Evolutionary conservation across 352 stramenopile genomes (phyloP).

Genomic region (Phytophthora melonis): DNA sequence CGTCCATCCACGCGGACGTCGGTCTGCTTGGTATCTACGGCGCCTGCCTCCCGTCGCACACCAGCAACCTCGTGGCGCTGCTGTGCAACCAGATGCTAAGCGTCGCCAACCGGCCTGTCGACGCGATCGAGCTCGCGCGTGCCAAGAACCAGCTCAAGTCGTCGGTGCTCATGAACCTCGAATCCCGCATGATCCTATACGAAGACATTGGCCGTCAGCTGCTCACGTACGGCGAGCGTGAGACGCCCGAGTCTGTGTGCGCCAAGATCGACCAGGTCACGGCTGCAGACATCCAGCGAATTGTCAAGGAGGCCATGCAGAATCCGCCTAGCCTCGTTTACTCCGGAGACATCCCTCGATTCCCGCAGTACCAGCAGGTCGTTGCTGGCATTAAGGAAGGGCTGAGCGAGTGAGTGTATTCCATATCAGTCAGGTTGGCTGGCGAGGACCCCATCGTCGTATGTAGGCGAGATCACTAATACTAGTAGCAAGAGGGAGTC

Average conservation of each 20-base stretch:
- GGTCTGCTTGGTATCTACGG: conserved; percentile 97
- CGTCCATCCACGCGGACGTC: conserved; percentile 95
- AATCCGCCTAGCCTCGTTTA: conserved; percentile 86
- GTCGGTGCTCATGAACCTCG: conserved; percentile 99
- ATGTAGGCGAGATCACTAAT: conserved; percentile 9
- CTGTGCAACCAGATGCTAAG: conserved; percentile 95
- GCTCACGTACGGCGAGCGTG: conserved; percentile 95
- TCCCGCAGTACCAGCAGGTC: conserved; percentile 89
- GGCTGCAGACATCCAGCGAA: conserved; percentile 84
- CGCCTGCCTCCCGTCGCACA: conserved; percentile 82
- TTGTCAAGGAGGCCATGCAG: conserved; percentile 80
- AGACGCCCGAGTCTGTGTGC: conserved; percentile 90
- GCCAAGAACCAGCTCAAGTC: conserved; percentile 99
- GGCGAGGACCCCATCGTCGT: background rate
- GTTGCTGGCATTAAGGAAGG: conserved; percentile 79
- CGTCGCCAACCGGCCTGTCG: conserved; percentile 81
- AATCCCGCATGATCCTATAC: conserved; percentile 98
- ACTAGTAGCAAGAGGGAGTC: conserved; percentile 6
- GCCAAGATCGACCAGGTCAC: conserved; percentile 91
- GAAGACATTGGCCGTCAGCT: conserved; percentile 99
- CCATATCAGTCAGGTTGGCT: conserved; percentile 13
- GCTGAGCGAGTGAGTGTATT: conserved; percentile 44
- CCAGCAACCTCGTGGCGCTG: conserved; percentile 93
- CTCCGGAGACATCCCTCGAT: conserved; percentile 79
- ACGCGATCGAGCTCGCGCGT: conserved; percentile 91